Evolutionary conservation across 805 yeast species (phyloP), one percentile per base, ranked within the genome.

Genomic region (Kregervanrija delftensis): DNA sequence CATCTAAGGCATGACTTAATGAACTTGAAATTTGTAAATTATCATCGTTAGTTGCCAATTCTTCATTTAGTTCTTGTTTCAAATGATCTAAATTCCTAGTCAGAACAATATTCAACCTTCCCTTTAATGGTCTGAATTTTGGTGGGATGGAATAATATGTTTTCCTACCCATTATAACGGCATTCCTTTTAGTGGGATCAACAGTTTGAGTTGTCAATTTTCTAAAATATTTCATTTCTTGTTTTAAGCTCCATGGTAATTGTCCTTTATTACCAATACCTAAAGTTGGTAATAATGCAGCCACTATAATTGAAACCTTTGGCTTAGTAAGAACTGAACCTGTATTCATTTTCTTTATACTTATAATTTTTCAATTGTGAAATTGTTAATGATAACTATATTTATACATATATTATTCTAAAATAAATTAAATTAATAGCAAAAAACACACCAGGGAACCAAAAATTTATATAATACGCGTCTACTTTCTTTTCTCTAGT

Each of bases 141-240:
- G 64, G 49, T 0, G 99, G 98, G 31, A 93, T 90, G 8, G 96
- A 86, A 31, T 89, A 93, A 96, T 97, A 93, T 2, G 98, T 91
- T 58, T 81, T 85, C 47, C 97, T 74, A 11, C 99, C 99, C 99
- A 93, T 93, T 3, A 93, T 73, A 11, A 93, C 98, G 0, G 86
- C 95, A 59, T 88, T 87, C 35, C 51, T 57, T 48, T 64, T 66
- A 1, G 47, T 46, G n/a, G 65, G 60, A 17, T 56, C 59, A 6
- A 39, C 38, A 16, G 66, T 63, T 3, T 59, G 60, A 3, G 80
- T 64, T 0, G 99, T 93, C 12, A 87, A 82, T 46, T 78, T 76
- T 49, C 77, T 74, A 68, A 93, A 93, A 59, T 81, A 93, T 58
- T 79, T 78, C 84, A 93, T 86, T 61, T 93, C 99, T 42, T 81